Conservation (phyloP, 2,329 filamentous ascomycete species). For the Epichloe gansuensis region DNA sequence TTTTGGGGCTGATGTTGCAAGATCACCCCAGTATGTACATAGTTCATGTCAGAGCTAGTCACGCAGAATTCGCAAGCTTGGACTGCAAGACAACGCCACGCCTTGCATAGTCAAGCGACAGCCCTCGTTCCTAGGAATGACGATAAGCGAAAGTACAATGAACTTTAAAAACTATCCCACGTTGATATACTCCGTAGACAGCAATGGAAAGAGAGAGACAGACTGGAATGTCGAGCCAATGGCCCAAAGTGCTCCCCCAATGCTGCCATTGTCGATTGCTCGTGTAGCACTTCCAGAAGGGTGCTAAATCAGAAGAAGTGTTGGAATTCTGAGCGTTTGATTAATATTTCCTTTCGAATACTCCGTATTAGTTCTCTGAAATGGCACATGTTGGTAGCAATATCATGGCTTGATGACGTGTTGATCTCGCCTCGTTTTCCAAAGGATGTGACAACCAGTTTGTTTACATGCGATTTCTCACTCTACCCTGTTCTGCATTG, state of each 20-base stretch:
- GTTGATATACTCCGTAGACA: neutral
- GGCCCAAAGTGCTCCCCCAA: neutral
- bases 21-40: neutral
- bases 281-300: neutral
- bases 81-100: neutral
- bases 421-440: no score
- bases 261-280: neutral
- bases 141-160: neutral
- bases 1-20: neutral
- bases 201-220: neutral
- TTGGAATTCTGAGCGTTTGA: neutral
- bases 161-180: neutral
- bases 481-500: no score
- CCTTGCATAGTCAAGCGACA: neutral
- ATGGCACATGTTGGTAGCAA: neutral
- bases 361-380: neutral
- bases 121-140: neutral
- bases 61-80: slow-evolving; percentile 5
- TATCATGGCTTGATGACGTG: no score
- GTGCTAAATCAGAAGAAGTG: neutral
- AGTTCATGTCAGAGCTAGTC: no score
- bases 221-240: no score
- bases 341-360: neutral
- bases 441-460: no score
- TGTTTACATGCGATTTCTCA: no score